Evolutionary conservation across 352 stramenopile genomes (phyloP), one percentile per base, ranked within the genome.

Genomic region (Halophytophthora batemanensis): DNA sequence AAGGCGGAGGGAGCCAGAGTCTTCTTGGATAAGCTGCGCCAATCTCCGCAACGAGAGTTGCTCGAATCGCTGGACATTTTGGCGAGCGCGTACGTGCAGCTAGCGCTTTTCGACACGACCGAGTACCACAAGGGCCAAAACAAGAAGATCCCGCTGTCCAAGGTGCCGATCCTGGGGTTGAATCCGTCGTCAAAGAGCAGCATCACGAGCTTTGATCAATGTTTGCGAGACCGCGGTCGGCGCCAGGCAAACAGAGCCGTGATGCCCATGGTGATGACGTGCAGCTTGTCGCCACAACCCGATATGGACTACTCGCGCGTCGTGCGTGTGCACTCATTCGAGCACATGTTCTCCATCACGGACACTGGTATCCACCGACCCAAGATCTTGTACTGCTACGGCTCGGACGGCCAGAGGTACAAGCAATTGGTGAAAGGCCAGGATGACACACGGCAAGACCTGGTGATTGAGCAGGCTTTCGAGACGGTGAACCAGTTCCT

Each of bases 351-450:
- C 56, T 81, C 84, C 12, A 91, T 98, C 49, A 98, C 96, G 11
- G 92, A 96, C 23, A 97, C 81, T 28, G 97, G 97, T 14, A 87
- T 99, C 36, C 90, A 98, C 70, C 73, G 95, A 19, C 96, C 96
- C 0, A 99, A 99, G 77, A 99, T 99, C 58, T 87, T 99, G 18
- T 90, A 91, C 47, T 99, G 96, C 66, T 77, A 93, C 40, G 97
- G 96, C 17, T 95, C 86, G 7, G 90, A 98, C 74, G 96, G 96
- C 2, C 46, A 71, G 11, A 71, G 65, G 11, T 98, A 96, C 67
- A 97, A 97, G 53, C 96, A 99, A 65, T 68, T 99, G 5, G 94
- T 99, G 14, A 99, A 99, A 65, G 95, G 92, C 21, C 87, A 93
- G 49, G 82, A 95, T 43, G 86, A 95, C 47, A 95, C 77, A 25